Evolutionary conservation across 495 filamentous ascomycete species (phyloP).

Genomic region (Ascodesmis nigricans): DNA sequence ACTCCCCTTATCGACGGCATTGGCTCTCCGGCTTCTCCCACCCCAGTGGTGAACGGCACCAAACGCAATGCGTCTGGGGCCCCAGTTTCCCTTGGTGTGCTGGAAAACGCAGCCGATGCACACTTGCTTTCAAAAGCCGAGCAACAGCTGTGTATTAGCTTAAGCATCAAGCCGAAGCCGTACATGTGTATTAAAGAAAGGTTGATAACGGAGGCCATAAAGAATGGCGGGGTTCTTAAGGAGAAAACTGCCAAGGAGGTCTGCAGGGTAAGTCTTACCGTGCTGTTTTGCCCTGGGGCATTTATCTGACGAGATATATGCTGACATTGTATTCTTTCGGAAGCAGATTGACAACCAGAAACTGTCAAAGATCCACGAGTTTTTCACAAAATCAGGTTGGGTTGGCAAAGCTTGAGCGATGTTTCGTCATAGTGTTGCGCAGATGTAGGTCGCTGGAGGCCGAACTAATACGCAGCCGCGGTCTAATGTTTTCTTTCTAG

Average conservation of each 20-base stretch:
- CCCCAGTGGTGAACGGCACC: conserved; percentile 7
- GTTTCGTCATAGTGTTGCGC: no score
- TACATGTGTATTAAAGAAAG: conserved; percentile 87
- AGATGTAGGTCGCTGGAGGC: no score
- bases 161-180: conserved; percentile 73
- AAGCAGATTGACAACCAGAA: conserved; percentile 41
- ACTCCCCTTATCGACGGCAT: conserved; percentile 11
- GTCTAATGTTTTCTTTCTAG: no score
- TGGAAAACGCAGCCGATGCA: conserved; percentile 57
- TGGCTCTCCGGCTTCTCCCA: conserved; percentile 15
- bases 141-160: conserved; percentile 55
- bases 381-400: conserved; percentile 85
- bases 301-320: background rate
- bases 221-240: conserved; percentile 65
- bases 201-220: conserved; percentile 68
- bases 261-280: conserved; percentile 34
- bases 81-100: conserved; percentile 39
- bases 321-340: conserved; percentile 2
- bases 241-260: conserved; percentile 67
- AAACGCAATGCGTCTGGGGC: conserved; percentile 9
- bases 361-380: conserved; percentile 61
- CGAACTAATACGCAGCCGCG: no score
- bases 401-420: conserved; percentile 37
- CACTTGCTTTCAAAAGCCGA: conserved; percentile 78
- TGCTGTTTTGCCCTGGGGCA: background rate